phyloP scores from a whole-genome alignment of 2,329 filamentous ascomycete species.

The Colletotrichum sp. region DNA sequence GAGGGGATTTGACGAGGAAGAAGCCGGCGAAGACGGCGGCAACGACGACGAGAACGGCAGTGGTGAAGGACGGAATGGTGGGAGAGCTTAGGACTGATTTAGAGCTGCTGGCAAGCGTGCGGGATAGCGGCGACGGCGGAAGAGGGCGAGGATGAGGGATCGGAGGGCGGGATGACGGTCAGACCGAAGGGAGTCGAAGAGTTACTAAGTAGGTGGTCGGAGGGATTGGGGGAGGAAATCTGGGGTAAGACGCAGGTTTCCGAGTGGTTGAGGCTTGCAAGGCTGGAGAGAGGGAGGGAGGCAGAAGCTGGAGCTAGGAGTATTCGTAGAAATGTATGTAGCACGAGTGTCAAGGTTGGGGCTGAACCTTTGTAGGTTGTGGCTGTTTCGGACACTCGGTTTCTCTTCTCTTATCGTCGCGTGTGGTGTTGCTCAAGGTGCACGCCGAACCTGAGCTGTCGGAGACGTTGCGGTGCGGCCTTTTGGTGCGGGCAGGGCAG shows the following conservation, averaged over 20 bases:
- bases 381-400: background rate
- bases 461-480: background rate
- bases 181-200: background rate
- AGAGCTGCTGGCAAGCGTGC: background rate
- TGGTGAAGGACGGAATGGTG: slow-evolving; percentile 16
- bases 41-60: slow-evolving; percentile 2
- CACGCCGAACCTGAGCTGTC: background rate
- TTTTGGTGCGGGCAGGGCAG: background rate
- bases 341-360: background rate
- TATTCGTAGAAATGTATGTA: background rate
- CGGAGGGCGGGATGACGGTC: background rate
- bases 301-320: background rate
- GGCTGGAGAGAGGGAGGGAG: background rate
- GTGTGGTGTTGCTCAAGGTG: background rate
- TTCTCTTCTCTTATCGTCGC: background rate
- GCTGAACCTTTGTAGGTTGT: background rate
- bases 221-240: background rate
- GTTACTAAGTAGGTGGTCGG: background rate
- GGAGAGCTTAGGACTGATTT: background rate
- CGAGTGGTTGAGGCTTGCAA: background rate
- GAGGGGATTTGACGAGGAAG: background rate
- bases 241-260: background rate
- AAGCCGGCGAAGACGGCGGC: background rate
- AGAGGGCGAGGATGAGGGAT: background rate
- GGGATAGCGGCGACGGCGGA: background rate